phyloP scores from a whole-genome alignment of 2,329 filamentous ascomycete species.

The Exophiala alcalophila region DNA sequence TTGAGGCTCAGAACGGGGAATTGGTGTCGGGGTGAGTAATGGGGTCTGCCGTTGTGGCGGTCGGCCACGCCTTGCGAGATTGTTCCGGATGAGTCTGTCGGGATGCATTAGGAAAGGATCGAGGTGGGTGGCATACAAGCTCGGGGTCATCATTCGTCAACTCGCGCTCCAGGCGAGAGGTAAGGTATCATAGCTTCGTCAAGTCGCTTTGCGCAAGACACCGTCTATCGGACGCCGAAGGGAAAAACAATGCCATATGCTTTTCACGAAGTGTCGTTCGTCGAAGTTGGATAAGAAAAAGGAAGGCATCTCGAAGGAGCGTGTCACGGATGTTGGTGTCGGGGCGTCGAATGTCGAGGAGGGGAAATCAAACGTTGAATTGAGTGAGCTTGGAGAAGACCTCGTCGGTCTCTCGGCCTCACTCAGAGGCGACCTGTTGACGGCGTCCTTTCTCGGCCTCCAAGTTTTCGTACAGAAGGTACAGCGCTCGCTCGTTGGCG shows the following conservation, averaged over 20 bases:
- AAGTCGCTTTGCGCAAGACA: constrained; percentile 30
- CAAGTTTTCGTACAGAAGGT: constrained; percentile 96
- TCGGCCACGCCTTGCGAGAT: constrained; percentile 5
- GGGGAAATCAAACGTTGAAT: too few species aligned
- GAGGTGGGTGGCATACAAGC: constrained; percentile 24
- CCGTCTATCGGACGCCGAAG: constrained; percentile 30
- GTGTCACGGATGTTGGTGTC: too few species aligned
- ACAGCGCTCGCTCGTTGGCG: constrained; percentile 93
- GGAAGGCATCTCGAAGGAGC: constrained; percentile 19
- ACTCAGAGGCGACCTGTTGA: constrained; percentile 69
- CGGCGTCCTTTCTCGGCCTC: constrained; percentile 99
- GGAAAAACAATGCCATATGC: constrained; percentile 28
- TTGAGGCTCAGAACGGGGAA: constrained; percentile 1
- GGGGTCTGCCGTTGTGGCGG: neutral
- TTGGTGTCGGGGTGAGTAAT: neutral
- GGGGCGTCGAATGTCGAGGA: too few species aligned
- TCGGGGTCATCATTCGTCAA: constrained; percentile 30
- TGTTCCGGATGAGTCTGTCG: constrained; percentile 8
- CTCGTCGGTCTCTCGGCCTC: constrained; percentile 27
- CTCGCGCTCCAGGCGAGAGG: constrained; percentile 28
- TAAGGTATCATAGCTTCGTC: constrained; percentile 31
- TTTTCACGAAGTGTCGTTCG: constrained; percentile 24
- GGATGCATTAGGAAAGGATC: constrained; percentile 22
- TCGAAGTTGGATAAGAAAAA: constrained; percentile 11
- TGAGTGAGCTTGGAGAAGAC: constrained; percentile 5